phyloP scores from a whole-genome alignment of 768 basidiomycete genomes.

The Coprinellus micaceus region DNA sequence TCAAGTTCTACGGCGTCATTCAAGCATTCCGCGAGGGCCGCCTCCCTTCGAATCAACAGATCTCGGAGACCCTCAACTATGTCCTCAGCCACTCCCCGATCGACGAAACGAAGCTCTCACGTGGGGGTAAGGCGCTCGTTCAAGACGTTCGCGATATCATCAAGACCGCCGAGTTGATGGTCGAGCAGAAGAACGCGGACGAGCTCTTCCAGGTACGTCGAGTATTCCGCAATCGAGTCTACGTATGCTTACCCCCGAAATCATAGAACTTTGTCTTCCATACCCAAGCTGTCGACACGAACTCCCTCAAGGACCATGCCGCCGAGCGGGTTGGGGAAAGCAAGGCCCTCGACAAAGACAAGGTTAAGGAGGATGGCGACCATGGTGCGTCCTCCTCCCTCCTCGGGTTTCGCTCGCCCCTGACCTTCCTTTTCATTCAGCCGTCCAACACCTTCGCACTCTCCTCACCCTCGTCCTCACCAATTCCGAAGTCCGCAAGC shows the following conservation, averaged over 20 bases:
- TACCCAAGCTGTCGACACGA: constrained; percentile 50
- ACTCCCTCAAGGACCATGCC: constrained; percentile 9
- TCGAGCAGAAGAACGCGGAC: constrained; percentile 83
- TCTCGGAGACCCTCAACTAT: constrained; percentile 69
- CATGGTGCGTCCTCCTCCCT: constrained; percentile 41
- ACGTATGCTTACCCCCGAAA: no score
- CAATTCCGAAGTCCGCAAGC: constrained; percentile 90
- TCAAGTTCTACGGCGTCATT: constrained; percentile 77
- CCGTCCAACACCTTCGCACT: constrained; percentile 83
- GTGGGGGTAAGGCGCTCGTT: constrained; percentile 73
- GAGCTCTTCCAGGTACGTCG: constrained; percentile 64
- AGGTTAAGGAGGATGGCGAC: constrained; percentile 54
- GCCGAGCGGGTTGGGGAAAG: constrained; percentile 26
- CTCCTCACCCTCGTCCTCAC: constrained; percentile 83
- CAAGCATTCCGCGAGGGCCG: constrained; percentile 77
- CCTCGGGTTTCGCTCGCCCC: background rate
- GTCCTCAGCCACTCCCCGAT: constrained; percentile 57
- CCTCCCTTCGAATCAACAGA: constrained; percentile 77
- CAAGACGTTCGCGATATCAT: constrained; percentile 78
- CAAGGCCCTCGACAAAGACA: constrained; percentile 50
- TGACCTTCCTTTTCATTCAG: constrained; percentile 30
- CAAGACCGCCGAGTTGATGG: constrained; percentile 64
- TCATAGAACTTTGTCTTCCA: constrained; percentile 79
- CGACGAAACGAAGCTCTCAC: constrained; percentile 61
- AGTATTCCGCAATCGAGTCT: no score